Percentiles rank a stretch among this genome's conserved stretches.
These are phyloP conservation scores for Aspergillus sparsus DNA, from an alignment of 495 filamentous ascomycete species.

Conservation along the genomic window DNA sequence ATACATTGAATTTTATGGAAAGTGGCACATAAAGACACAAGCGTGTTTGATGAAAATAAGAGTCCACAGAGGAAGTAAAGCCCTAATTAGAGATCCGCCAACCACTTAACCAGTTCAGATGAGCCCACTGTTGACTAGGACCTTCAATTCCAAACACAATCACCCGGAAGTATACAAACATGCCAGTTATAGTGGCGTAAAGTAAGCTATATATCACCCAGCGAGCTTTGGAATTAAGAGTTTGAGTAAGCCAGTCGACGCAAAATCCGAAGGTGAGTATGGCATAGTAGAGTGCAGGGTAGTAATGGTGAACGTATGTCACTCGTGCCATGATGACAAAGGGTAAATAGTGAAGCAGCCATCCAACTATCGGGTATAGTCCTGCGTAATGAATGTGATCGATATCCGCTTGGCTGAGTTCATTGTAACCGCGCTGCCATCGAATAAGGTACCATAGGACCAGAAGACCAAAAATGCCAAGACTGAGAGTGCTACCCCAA, in stretches of 20 bases:
- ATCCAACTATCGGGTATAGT: conserved; percentile 87
- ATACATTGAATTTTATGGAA: background rate
- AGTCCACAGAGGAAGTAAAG: background rate
- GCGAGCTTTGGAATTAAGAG: conserved; percentile 57
- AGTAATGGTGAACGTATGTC: conserved; percentile 99
- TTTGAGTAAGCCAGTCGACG: conserved; percentile 75
- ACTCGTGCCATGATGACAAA: conserved; percentile 98
- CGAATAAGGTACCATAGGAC: conserved; percentile 84
- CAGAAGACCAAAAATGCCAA: conserved; percentile 69
- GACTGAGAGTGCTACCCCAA: conserved; percentile 83
- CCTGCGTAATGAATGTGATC: conserved; percentile 94
- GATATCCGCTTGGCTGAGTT: conserved; percentile 76
- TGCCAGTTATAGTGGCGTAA: conserved; percentile 69
- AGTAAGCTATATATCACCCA: conserved; percentile 67
- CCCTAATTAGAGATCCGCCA: conserved; percentile 55
- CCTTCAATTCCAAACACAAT: conserved; percentile 97
- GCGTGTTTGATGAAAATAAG: background rate
- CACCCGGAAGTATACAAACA: conserved; percentile 88
- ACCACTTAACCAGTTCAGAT: conserved; percentile 84
- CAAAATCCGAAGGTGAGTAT: conserved; percentile 89
- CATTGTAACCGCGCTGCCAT: conserved; percentile 93
- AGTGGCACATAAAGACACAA: background rate
- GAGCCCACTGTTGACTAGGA: conserved; percentile 75
- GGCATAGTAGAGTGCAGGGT: conserved; percentile 97
- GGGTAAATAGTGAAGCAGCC: conserved; percentile 94